Conservation (phyloP, 2,329 filamentous ascomycete species). For the Hypoxylon sp. region DNA sequence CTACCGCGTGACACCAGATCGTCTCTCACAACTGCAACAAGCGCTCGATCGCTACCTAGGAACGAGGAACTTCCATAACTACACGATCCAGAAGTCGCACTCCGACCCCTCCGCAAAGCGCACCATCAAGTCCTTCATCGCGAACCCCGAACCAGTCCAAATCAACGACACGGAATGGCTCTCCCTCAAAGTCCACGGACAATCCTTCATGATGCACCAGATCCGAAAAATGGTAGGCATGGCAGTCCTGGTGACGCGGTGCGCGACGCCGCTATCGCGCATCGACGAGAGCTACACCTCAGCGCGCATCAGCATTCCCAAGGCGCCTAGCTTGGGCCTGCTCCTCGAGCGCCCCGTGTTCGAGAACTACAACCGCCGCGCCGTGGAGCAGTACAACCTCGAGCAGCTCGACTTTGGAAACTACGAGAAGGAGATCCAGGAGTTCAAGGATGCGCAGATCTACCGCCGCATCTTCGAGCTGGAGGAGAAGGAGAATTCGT, state of each 20-base stretch:
- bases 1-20: conserved; percentile 79
- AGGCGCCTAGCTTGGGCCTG: conserved; percentile 88
- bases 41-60: conserved; percentile 80
- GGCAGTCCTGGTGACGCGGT: conserved; percentile 84
- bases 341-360: conserved; percentile 93
- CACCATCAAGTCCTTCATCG: conserved; percentile 90
- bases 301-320: conserved; percentile 85
- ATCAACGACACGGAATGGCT: conserved; percentile 96
- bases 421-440: conserved; percentile 79
- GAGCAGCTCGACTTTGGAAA: conserved; percentile 80
- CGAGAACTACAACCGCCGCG: conserved; percentile 82
- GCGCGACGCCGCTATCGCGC: conserved; percentile 75
- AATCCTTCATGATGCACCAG: conserved; percentile 99
- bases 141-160: conserved; percentile 77
- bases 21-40: conserved; percentile 78
- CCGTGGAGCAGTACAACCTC: conserved; percentile 68
- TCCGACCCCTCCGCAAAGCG: conserved; percentile 86
- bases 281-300: conserved; percentile 78
- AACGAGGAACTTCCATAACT: conserved; percentile 95
- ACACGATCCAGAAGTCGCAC: conserved; percentile 87
- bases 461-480: conserved; percentile 91
- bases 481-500: conserved; percentile 88
- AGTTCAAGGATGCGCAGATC: conserved; percentile 92
- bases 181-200: conserved; percentile 93
- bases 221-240: conserved; percentile 99